phyloP scores from a whole-genome alignment of 192 early-diverging fungal genomes.

The Entomortierella beljakovae region DNA sequence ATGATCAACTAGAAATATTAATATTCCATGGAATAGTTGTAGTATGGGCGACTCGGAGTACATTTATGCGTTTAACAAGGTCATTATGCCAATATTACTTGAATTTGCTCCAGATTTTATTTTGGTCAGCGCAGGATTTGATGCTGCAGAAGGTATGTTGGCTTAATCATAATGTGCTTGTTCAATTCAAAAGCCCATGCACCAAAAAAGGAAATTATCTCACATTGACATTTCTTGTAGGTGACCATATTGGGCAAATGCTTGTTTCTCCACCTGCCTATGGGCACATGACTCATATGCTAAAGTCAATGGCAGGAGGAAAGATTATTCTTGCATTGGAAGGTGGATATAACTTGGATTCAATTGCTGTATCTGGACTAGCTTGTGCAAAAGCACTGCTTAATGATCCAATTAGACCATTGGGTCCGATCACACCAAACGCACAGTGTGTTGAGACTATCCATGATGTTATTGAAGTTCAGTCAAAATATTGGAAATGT shows the following conservation, averaged over 20 bases:
- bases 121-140: slow-evolving; percentile 92
- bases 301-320: slow-evolving; percentile 77
- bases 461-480: slow-evolving; percentile 57
- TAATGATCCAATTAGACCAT: slow-evolving; percentile 63
- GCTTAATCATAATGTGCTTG: not conserved
- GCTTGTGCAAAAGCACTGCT: slow-evolving; percentile 83
- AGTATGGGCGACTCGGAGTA: slow-evolving; percentile 91
- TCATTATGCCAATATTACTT: slow-evolving; percentile 84
- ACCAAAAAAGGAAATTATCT: too few relatives aligned
- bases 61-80: slow-evolving; percentile 79
- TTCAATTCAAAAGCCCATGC: not conserved
- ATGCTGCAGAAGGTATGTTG: slow-evolving; percentile 75
- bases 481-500: slow-evolving; percentile 62
- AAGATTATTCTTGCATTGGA: slow-evolving; percentile 89
- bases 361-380: slow-evolving; percentile 77
- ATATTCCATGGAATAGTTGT: slow-evolving; percentile 82
- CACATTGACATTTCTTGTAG: too few relatives aligned
- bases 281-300: slow-evolving; percentile 88
- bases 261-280: slow-evolving; percentile 83
- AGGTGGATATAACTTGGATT: slow-evolving; percentile 89
- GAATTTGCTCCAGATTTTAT: slow-evolving; percentile 90
- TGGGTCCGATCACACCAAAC: slow-evolving; percentile 56
- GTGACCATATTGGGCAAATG: slow-evolving; percentile 90
- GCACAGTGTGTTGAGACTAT: slow-evolving; percentile 59
- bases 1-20: slow-evolving; percentile 74